phyloP scores from a whole-genome alignment of 176 grass and related monocot genomes.

The Musa schizocarpa region DNA sequence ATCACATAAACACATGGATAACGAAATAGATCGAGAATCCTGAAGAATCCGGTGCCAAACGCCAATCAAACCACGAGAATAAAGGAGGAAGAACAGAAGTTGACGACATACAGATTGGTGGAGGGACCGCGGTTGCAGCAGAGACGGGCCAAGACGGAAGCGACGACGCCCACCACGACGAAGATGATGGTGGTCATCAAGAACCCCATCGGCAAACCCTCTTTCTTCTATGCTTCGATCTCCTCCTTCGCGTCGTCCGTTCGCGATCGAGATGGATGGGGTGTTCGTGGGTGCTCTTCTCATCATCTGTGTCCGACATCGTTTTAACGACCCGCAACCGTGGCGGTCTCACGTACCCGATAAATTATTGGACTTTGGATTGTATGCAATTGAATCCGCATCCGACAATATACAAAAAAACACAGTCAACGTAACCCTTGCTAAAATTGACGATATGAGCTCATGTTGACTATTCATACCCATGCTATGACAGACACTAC shows the following conservation, averaged over 20 bases:
- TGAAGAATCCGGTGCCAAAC: neutral
- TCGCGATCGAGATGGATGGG: neutral
- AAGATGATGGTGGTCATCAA: slow-evolving; percentile 37
- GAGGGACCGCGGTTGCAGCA: slow-evolving; percentile 46
- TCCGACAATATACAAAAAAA: too few species aligned
- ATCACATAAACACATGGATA: too few species aligned
- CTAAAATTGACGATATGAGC: too few species aligned
- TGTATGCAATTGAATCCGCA: too few species aligned
- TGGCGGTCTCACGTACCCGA: too few species aligned
- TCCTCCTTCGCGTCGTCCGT: neutral
- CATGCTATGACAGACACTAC: too few species aligned
- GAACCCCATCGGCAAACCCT: slow-evolving; percentile 26
- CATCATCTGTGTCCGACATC: too few species aligned
- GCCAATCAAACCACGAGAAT: neutral
- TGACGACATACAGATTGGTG: slow-evolving; percentile 36
- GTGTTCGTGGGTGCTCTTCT: neutral
- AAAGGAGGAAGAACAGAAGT: neutral
- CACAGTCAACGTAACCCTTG: too few species aligned
- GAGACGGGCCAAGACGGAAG: slow-evolving; percentile 34
- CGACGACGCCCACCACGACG: slow-evolving; percentile 33
- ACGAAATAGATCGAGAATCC: neutral
- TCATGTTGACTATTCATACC: too few species aligned
- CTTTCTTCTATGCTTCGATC: neutral
- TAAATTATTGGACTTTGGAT: too few species aligned
- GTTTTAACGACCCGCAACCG: too few species aligned